phyloP scores from a whole-genome alignment of 345 rosid species.

The Salix purpurea region DNA sequence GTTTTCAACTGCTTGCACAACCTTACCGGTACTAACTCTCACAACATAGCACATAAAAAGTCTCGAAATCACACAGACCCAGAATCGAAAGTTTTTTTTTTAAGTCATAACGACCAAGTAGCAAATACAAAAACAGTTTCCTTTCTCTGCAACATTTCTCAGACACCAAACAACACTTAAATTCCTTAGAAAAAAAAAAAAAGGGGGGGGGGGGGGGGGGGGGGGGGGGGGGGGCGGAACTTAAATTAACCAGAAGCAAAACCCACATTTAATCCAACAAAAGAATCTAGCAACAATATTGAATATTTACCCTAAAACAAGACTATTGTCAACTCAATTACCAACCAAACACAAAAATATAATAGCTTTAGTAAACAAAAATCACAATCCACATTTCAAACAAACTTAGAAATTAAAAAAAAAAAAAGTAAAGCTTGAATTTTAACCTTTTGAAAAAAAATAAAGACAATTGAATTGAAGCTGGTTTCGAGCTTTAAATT shows the following conservation, averaged over 20 bases:
- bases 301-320: background rate
- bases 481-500: background rate
- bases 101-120: background rate
- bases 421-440: background rate
- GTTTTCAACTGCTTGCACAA: background rate
- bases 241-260: background rate
- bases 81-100: background rate
- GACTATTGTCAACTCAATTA: background rate
- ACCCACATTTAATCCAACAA: background rate
- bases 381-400: background rate
- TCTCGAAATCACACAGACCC: background rate
- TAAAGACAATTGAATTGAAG: background rate
- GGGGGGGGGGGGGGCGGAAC: background rate
- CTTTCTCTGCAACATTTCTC: background rate
- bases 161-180: background rate
- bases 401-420: background rate
- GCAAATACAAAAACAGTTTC: background rate
- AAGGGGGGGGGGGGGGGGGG: no score
- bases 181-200: no score
- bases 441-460: background rate
- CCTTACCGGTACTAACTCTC: background rate
- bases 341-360: background rate
- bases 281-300: background rate
- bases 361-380: background rate
- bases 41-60: background rate